Conservation (phyloP, 1,139 yeast species). For the Saccharomycopsis phalli region DNA sequence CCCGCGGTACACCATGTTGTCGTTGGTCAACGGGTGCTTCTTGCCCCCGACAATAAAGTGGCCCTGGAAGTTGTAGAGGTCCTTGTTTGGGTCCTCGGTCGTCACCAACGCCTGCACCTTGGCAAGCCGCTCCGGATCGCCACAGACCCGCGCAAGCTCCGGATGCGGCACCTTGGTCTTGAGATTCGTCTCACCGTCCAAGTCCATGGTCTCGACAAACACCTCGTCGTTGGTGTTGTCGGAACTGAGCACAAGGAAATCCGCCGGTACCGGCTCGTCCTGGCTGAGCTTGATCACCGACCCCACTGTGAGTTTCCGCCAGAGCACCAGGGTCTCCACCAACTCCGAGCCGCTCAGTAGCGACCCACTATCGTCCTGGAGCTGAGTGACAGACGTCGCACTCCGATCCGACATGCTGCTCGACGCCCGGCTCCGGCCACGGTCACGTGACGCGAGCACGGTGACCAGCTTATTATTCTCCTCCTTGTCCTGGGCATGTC, state of each 20-base stretch:
- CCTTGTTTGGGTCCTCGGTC: slow-evolving; percentile 86
- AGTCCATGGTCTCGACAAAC: slow-evolving; percentile 90
- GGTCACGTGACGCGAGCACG: not conserved
- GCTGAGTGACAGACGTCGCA: slow-evolving; percentile 10
- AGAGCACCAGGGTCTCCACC: slow-evolving; percentile 30
- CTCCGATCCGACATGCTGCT: slow-evolving; percentile 12
- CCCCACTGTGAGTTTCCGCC: slow-evolving; percentile 83
- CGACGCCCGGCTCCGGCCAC: slow-evolving; percentile 9
- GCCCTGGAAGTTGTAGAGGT: slow-evolving; percentile 89
- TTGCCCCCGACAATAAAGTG: slow-evolving; percentile 29
- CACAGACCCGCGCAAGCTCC: slow-evolving; percentile 43
- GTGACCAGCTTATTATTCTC: slow-evolving; percentile 62
- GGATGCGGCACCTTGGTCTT: slow-evolving; percentile 65
- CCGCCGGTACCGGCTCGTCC: slow-evolving; percentile 94
- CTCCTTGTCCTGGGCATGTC: slow-evolving; percentile 77
- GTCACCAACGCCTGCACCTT: slow-evolving; percentile 45
- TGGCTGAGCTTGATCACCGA: slow-evolving; percentile 64
- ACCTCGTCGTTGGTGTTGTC: slow-evolving; percentile 63
- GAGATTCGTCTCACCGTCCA: slow-evolving; percentile 93
- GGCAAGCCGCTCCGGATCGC: slow-evolving; percentile 44
- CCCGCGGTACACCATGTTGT: slow-evolving; percentile 81
- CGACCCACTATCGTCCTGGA: slow-evolving; percentile 4
- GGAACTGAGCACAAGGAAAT: slow-evolving; percentile 61
- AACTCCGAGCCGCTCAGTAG: slow-evolving; percentile 1
- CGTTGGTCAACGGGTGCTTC: slow-evolving; percentile 60